Conservation (phyloP, 2,329 filamentous ascomycete genomes). For the Xylaria sp. region DNA sequence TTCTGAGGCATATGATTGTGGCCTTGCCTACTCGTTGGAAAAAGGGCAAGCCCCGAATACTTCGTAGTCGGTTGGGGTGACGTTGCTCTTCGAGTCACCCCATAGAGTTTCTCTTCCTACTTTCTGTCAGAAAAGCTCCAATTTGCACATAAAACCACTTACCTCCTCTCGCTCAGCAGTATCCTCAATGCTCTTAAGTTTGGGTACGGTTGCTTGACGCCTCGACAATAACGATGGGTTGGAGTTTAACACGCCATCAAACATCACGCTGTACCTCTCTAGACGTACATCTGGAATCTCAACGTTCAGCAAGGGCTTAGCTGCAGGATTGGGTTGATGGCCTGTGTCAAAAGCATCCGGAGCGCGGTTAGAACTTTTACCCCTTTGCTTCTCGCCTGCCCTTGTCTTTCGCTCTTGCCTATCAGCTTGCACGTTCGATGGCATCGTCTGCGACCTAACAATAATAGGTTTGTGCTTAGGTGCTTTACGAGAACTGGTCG, state of each 20-base stretch:
- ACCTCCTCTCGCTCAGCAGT: constrained; percentile 55
- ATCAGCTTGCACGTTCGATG: constrained; percentile 41
- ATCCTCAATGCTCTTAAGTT: constrained; percentile 65
- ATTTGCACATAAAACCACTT: constrained; percentile 23
- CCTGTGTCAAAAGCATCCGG: constrained; percentile 42
- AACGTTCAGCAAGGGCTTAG: constrained; percentile 70
- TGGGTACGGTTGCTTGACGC: constrained; percentile 69
- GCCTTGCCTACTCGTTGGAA: constrained; percentile 52
- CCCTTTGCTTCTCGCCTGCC: constrained; percentile 35
- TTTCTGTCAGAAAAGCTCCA: constrained; percentile 34
- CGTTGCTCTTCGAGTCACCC: constrained; percentile 56
- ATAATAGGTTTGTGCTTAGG: constrained; percentile 59
- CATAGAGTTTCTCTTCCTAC: constrained; percentile 22
- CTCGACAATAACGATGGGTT: constrained; percentile 65
- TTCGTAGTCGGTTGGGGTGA: constrained; percentile 58
- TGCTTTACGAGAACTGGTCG: constrained; percentile 47
- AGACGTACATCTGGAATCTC: constrained; percentile 82
- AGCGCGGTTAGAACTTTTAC: constrained; percentile 46
- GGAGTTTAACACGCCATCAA: constrained; percentile 73
- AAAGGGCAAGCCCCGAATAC: constrained; percentile 60
- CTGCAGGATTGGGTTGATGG: constrained; percentile 21
- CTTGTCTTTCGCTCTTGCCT: constrained; percentile 29
- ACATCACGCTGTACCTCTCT: constrained; percentile 96
- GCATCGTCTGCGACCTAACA: constrained; percentile 57
- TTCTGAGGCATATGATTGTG: constrained; percentile 43